These are phyloP conservation scores for Angomonas deanei DNA, from an alignment of 208 protist genomes.

Conservation along the genomic window DNA sequence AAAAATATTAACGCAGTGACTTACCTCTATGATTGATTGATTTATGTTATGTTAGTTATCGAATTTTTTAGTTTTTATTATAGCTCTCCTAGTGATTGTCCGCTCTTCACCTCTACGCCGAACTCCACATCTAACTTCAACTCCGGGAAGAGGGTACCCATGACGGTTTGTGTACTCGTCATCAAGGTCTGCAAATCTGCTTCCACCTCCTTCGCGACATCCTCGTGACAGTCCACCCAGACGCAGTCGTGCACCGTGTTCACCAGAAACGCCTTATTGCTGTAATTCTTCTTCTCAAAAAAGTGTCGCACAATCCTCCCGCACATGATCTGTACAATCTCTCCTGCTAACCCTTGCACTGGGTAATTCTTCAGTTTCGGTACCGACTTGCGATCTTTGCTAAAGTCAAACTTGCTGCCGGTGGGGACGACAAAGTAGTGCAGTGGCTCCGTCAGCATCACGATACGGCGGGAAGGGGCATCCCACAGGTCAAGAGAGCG, in stretches of 20 bases:
- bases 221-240: slow-evolving; percentile 83
- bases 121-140: slow-evolving; percentile 87
- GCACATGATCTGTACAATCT: slow-evolving; percentile 91
- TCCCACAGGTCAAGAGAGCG: slow-evolving; percentile 68
- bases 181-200: slow-evolving; percentile 62
- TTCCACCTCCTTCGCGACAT: slow-evolving; percentile 70
- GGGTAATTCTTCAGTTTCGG: slow-evolving; percentile 90
- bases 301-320: slow-evolving; percentile 80
- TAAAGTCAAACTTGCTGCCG: slow-evolving; percentile 86
- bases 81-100: slow-evolving; percentile 68
- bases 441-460: slow-evolving; percentile 74
- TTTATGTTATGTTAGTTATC: not conserved
- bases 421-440: slow-evolving; percentile 82
- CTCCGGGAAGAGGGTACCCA: slow-evolving; percentile 72
- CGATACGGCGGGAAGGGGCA: slow-evolving; percentile 57
- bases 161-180: slow-evolving; percentile 66
- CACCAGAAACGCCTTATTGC: slow-evolving; percentile 78
- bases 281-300: slow-evolving; percentile 68
- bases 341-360: slow-evolving; percentile 82
- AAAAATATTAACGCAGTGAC: not conserved
- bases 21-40: not conserved
- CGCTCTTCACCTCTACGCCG: slow-evolving; percentile 71
- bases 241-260: slow-evolving; percentile 92
- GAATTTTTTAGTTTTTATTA: slow-evolving; percentile 8
- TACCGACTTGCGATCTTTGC: slow-evolving; percentile 72